Percentiles rank a stretch among this genome's conserved stretches.
Evolutionary conservation across 371 early-diverging fungal genomes (phyloP).

Genomic region (Umbelopsis sp.): DNA sequence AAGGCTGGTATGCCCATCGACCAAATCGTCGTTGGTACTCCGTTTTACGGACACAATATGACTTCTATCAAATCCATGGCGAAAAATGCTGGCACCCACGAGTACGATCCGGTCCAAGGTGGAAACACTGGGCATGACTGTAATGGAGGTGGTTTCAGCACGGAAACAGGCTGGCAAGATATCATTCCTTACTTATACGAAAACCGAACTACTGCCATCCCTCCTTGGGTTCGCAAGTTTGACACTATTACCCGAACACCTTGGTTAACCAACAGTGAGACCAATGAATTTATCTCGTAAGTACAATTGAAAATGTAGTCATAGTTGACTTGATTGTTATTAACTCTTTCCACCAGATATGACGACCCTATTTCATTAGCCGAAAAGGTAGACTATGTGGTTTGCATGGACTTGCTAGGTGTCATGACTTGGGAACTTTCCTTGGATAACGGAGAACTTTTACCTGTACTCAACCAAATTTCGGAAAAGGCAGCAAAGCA

Average conservation of each 20-base stretch:
- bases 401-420: constrained; percentile 5
- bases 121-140: constrained; percentile 24
- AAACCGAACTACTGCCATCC: constrained; percentile 16
- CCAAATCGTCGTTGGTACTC: constrained; percentile 19
- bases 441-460: constrained; percentile 17
- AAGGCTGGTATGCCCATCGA: constrained; percentile 20
- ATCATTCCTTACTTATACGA: constrained; percentile 11
- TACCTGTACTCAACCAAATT: constrained; percentile 12
- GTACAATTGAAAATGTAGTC: neutral
- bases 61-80: constrained; percentile 24
- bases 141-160: constrained; percentile 13
- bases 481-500: neutral
- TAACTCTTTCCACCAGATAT: constrained; percentile 21
- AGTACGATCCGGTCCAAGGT: constrained; percentile 7
- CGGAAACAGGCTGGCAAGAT: constrained; percentile 9
- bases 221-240: constrained; percentile 21
- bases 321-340: neutral
- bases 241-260: constrained; percentile 18
- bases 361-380: constrained; percentile 17
- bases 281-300: constrained; percentile 15
- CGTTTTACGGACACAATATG: constrained; percentile 23
- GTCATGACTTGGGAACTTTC: constrained; percentile 17
- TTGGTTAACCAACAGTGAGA: constrained; percentile 16
- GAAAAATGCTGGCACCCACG: constrained; percentile 12
- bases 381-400: constrained; percentile 13